Percentiles rank a stretch among this genome's conserved stretches.
Evolutionary conservation across 1,284 basidiomycete species (phyloP).

Genomic region (Cutaneotrichosporon cavernicola): DNA sequence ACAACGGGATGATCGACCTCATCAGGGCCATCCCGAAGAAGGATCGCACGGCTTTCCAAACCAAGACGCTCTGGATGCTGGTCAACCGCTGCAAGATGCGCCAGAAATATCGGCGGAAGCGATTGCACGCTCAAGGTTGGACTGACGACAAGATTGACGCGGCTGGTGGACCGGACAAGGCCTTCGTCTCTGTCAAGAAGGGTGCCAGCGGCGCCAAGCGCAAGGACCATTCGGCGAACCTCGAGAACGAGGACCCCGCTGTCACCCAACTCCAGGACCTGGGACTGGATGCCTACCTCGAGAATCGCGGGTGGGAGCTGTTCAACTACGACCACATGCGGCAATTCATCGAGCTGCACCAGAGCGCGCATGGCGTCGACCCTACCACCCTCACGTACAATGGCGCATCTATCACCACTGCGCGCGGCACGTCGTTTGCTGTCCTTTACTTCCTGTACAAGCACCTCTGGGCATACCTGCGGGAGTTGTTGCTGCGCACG

Average conservation of each 20-base stretch:
- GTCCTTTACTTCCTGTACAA: conserved; percentile 24
- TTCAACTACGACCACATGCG: conserved; percentile 28
- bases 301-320: conserved; percentile 25
- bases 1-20: conserved; percentile 26
- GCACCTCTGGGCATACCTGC: background rate
- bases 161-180: conserved; percentile 35
- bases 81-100: conserved; percentile 28
- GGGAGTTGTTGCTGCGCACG: background rate
- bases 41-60: conserved; percentile 28
- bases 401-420: background rate
- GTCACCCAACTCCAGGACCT: conserved; percentile 1
- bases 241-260: background rate
- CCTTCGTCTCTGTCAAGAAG: conserved; percentile 15
- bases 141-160: conserved; percentile 29
- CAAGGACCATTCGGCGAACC: background rate
- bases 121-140: conserved; percentile 31
- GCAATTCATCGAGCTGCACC: conserved; percentile 6
- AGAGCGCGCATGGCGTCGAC: background rate
- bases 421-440: conserved; percentile 20
- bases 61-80: conserved; percentile 22
- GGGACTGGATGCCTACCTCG: conserved; percentile 1
- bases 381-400: background rate
- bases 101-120: conserved; percentile 29
- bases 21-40: conserved; percentile 28
- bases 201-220: background rate